Conservation (phyloP, 148 eudicot species). For the Nepenthes gracilis region DNA sequence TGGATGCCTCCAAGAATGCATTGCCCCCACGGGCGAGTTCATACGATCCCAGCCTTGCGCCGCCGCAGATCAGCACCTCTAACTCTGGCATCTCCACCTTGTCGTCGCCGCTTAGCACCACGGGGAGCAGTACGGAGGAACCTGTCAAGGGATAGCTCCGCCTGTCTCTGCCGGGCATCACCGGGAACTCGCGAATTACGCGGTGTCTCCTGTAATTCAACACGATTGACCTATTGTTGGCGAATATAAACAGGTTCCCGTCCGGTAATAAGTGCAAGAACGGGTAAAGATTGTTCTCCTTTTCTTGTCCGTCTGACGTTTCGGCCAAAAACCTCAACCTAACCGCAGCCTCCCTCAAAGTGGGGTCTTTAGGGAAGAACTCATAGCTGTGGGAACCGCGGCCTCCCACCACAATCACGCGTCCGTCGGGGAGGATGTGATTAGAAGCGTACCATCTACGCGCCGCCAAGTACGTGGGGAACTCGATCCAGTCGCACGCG, state of each 20-base stretch:
- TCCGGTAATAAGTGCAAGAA: slow-evolving; percentile 69
- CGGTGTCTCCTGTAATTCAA: slow-evolving; percentile 26
- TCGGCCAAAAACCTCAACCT: slow-evolving; percentile 31
- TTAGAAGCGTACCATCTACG: slow-evolving; percentile 80
- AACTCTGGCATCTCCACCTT: slow-evolving; percentile 11
- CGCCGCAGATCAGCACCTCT: slow-evolving; percentile 82
- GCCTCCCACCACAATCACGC: slow-evolving; percentile 68
- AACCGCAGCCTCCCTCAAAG: not conserved
- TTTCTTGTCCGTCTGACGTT: slow-evolving; percentile 42
- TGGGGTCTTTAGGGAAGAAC: slow-evolving; percentile 39
- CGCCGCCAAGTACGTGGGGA: slow-evolving; percentile 16
- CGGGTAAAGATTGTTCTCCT: slow-evolving; percentile 88
- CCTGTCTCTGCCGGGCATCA: slow-evolving; percentile 43
- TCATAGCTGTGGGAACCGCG: slow-evolving; percentile 59
- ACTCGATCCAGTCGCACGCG: slow-evolving; percentile 58
- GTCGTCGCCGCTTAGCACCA: slow-evolving; percentile 2
- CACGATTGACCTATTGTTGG: slow-evolving; percentile 50
- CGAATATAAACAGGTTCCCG: slow-evolving; percentile 62
- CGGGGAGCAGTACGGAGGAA: slow-evolving; percentile 59
- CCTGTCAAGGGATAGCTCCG: slow-evolving; percentile 74
- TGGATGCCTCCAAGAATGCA: slow-evolving; percentile 32
- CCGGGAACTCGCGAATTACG: slow-evolving; percentile 41
- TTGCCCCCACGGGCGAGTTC: slow-evolving; percentile 15
- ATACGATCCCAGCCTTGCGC: slow-evolving; percentile 39
- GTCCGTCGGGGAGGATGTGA: slow-evolving; percentile 61